Percentiles rank a stretch among this genome's conserved stretches.
These are phyloP conservation scores for Colletotrichum costaricense DNA, from an alignment of 2,329 filamentous ascomycete species.

Conservation along the genomic window DNA sequence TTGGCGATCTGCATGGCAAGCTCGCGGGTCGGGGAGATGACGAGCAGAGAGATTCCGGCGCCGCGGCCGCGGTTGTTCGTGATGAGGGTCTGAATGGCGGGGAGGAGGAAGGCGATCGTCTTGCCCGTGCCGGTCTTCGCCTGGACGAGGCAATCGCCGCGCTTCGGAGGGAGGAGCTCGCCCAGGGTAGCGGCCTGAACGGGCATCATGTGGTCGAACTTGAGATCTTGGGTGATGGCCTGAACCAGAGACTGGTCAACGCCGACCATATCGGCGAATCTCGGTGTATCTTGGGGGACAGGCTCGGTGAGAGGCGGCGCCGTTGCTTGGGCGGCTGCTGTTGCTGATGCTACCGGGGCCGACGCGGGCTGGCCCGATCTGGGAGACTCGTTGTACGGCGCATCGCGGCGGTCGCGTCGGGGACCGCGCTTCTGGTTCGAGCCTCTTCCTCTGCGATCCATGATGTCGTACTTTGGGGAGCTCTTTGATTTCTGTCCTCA, in stretches of 20 bases:
- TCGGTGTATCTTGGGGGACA: constrained; percentile 56
- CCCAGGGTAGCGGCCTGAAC: constrained; percentile 65
- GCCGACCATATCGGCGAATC: constrained; percentile 57
- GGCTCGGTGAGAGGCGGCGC: constrained; percentile 49
- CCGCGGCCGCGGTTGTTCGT: constrained; percentile 46
- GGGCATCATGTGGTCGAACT: constrained; percentile 65
- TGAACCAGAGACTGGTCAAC: constrained; percentile 59
- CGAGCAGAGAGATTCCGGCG: constrained; percentile 66
- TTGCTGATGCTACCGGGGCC: constrained; percentile 1
- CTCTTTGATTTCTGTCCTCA: background rate
- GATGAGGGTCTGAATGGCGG: constrained; percentile 83
- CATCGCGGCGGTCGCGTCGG: constrained; percentile 21
- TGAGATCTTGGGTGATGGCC: constrained; percentile 60
- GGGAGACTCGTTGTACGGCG: constrained; percentile 2
- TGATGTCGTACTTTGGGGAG: background rate
- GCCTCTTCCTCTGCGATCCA: constrained; percentile 33
- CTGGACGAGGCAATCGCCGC: constrained; percentile 74
- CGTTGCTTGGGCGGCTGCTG: constrained; percentile 21
- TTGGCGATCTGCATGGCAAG: constrained; percentile 76
- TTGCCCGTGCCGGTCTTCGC: constrained; percentile 91
- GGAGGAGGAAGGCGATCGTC: constrained; percentile 84
- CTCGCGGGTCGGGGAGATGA: constrained; percentile 78
- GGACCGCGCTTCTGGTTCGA: constrained; percentile 7
- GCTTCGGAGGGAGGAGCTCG: constrained; percentile 57
- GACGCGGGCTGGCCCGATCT: background rate